phyloP scores from a whole-genome alignment of 2,329 filamentous ascomycete genomes.

The Microcyclospora tardicrescens region DNA sequence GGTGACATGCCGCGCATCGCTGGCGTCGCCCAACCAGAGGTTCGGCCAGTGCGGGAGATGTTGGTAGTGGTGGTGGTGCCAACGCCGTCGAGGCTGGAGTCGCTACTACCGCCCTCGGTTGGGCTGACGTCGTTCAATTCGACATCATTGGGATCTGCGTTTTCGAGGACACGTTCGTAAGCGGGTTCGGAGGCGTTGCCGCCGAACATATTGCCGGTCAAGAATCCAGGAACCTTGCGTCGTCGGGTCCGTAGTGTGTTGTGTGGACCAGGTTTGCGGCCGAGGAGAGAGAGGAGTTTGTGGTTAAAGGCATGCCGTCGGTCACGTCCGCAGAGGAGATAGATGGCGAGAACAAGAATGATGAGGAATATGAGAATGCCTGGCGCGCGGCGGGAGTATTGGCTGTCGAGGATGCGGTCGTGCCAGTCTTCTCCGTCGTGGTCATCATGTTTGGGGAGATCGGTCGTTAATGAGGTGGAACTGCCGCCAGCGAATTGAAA shows the following conservation, averaged over 20 bases:
- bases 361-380: constrained; percentile 67
- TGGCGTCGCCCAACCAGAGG: constrained; percentile 57
- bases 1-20: constrained; percentile 18
- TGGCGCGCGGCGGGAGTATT: constrained; percentile 53
- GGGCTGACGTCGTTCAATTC: constrained; percentile 57
- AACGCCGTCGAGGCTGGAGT: constrained; percentile 7
- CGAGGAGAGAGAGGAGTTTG: constrained; percentile 38
- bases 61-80: constrained; percentile 16
- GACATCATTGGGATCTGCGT: constrained; percentile 59
- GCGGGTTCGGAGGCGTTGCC: constrained; percentile 33
- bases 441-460: constrained; percentile 25
- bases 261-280: constrained; percentile 29
- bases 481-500: constrained; percentile 65
- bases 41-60: constrained; percentile 32
- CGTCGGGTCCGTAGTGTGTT: constrained; percentile 18
- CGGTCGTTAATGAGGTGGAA: constrained; percentile 31
- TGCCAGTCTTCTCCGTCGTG: constrained; percentile 38
- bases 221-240: constrained; percentile 14
- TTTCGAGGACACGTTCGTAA: constrained; percentile 80
- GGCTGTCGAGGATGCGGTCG: constrained; percentile 49
- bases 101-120: constrained; percentile 29
- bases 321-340: constrained; percentile 68
- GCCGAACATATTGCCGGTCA: constrained; percentile 49
- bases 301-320: constrained; percentile 48
- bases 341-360: constrained; percentile 54